These are phyloP conservation scores for Boletus sensibilis DNA, from an alignment of 768 basidiomycete species.

Conservation along the genomic window DNA sequence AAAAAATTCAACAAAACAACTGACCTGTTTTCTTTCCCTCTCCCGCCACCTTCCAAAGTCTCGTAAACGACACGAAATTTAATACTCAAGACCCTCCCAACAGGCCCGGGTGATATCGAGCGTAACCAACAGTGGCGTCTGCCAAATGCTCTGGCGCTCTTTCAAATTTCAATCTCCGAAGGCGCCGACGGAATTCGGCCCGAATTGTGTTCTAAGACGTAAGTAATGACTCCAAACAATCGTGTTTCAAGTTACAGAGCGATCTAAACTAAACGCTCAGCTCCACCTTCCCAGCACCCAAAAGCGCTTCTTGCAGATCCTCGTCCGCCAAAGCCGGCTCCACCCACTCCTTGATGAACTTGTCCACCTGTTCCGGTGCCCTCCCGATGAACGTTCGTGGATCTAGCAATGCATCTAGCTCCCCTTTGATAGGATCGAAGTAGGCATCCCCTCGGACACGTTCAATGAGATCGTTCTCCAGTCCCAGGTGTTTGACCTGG, in stretches of 20 bases:
- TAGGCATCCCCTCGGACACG: slow-evolving; percentile 79
- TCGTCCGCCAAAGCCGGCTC: slow-evolving; percentile 67
- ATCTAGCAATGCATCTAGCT: slow-evolving; percentile 78
- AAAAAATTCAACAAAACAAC: neutral
- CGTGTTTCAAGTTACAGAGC: neutral
- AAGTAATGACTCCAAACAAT: neutral
- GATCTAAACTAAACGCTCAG: slow-evolving; percentile 27
- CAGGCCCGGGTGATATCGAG: neutral
- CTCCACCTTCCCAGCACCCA: slow-evolving; percentile 57
- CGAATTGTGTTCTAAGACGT: slow-evolving; percentile 14
- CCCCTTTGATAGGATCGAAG: slow-evolving; percentile 82
- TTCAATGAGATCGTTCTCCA: slow-evolving; percentile 94
- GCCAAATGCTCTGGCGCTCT: slow-evolving; percentile 5
- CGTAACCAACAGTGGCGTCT: neutral
- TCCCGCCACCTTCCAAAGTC: neutral
- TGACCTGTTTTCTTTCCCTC: slow-evolving; percentile 6
- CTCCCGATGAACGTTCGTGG: slow-evolving; percentile 89
- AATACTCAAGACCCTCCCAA: neutral
- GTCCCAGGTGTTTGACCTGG: slow-evolving; percentile 92
- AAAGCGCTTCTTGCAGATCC: slow-evolving; percentile 55
- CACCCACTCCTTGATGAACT: slow-evolving; percentile 86
- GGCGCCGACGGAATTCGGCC: slow-evolving; percentile 19
- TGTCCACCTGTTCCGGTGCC: slow-evolving; percentile 93
- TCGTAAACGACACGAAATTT: neutral
- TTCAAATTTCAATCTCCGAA: slow-evolving; percentile 24